phyloP scores from a whole-genome alignment of 139 green algal species.

The Micromonas commoda region DNA sequence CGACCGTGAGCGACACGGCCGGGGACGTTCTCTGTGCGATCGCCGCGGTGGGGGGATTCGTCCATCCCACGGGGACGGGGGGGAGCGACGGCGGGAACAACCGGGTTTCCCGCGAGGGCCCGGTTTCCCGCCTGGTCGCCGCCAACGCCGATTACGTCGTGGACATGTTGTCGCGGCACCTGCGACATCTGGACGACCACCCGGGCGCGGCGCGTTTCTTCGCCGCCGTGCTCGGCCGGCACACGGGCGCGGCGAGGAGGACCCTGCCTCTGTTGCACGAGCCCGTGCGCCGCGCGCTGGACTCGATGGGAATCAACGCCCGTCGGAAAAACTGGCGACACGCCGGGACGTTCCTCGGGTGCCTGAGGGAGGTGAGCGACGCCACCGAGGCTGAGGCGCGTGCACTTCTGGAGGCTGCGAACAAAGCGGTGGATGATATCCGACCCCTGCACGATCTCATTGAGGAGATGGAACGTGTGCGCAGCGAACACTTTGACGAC shows the following conservation, averaged over 20 bases:
- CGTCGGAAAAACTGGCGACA: not conserved
- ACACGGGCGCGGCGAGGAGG: not conserved
- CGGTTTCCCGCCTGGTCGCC: not conserved
- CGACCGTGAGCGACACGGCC: not conserved
- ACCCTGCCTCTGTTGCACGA: not conserved
- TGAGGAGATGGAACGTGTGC: too few relatives aligned
- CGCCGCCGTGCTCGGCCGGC: not conserved
- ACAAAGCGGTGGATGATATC: not conserved
- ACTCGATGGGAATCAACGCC: not conserved
- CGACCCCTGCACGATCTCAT: not conserved
- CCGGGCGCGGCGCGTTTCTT: not conserved
- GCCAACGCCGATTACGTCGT: constrained; percentile 12
- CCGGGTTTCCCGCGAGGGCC: not conserved
- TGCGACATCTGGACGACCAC: constrained; percentile 2
- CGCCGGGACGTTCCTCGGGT: not conserved
- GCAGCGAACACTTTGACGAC: too few relatives aligned
- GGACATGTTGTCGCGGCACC: constrained; percentile 7
- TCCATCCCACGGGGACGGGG: too few relatives aligned
- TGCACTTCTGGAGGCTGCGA: not conserved
- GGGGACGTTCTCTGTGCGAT: not conserved
- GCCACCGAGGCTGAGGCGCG: not conserved
- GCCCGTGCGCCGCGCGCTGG: not conserved
- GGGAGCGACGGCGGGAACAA: too few relatives aligned
- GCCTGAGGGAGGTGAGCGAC: not conserved
- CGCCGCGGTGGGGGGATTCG: not conserved